These are phyloP conservation scores for Boletus huronensis DNA, from an alignment of 768 basidiomycete genomes.

Conservation along the genomic window DNA sequence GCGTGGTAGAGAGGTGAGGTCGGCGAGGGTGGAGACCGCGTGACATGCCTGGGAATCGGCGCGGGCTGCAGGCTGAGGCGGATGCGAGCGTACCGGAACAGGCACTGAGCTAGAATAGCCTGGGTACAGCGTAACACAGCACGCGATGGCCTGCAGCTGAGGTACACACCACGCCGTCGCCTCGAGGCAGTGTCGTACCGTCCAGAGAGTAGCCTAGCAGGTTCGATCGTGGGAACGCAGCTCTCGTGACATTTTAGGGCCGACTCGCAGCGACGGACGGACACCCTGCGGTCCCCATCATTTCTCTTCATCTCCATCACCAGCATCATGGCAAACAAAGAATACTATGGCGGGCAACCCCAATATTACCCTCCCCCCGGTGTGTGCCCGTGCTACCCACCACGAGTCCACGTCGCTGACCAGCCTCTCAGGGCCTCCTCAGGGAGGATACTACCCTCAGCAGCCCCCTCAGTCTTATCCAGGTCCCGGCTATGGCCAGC, in stretches of 20 bases:
- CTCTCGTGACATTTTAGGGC: constrained; percentile 26
- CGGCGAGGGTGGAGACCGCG: background rate
- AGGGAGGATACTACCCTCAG: constrained; percentile 71
- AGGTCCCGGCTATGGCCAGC: constrained; percentile 41
- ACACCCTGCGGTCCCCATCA: constrained; percentile 10
- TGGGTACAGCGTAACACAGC: constrained; percentile 12
- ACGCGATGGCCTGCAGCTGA: background rate
- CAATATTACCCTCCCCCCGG: constrained; percentile 59
- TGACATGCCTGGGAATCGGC: constrained; percentile 21
- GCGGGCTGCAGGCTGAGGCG: background rate
- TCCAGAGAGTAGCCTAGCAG: too few species aligned
- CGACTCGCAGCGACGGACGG: constrained; percentile 8
- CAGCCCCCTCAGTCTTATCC: constrained; percentile 73
- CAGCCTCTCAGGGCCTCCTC: constrained; percentile 50
- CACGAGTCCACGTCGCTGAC: constrained; percentile 3
- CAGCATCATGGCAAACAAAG: constrained; percentile 63
- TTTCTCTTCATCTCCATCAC: constrained; percentile 15
- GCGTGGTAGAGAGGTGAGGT: background rate
- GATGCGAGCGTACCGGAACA: background rate
- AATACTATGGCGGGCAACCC: constrained; percentile 59
- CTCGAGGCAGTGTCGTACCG: too few species aligned
- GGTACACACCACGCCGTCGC: too few species aligned
- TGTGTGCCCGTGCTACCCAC: constrained; percentile 19
- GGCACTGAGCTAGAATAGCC: background rate
- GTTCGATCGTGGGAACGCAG: constrained; percentile 21